phyloP scores from a whole-genome alignment of 495 filamentous ascomycete species.

The Penicillium lagena region DNA sequence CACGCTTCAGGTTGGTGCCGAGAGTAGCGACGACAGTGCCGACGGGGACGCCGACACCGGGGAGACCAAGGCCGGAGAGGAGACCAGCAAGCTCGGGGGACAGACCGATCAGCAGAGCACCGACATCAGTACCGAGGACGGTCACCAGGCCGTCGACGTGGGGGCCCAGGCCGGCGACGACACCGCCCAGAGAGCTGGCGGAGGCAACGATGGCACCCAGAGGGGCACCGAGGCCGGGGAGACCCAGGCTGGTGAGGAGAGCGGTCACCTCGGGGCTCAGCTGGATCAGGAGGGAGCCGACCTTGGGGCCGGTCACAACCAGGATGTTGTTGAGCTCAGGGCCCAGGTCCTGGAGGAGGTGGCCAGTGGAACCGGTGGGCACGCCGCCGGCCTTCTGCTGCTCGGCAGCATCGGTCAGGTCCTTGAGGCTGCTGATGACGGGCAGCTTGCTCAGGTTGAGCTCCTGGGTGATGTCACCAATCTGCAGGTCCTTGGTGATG shows the following conservation, averaged over 20 bases:
- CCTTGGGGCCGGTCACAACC: slow-evolving; percentile 16
- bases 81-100: slow-evolving; percentile 24
- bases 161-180: slow-evolving; percentile 29
- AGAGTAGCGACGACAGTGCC: slow-evolving; percentile 19
- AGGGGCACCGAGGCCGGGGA: slow-evolving; percentile 14
- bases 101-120: slow-evolving; percentile 29
- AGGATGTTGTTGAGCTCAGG: slow-evolving; percentile 24
- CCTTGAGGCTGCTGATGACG: slow-evolving; percentile 15
- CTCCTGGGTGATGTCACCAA: slow-evolving; percentile 10
- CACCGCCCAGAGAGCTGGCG: slow-evolving; percentile 7
- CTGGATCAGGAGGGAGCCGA: slow-evolving; percentile 16
- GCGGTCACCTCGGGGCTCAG: slow-evolving; percentile 19
- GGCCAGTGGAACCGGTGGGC: slow-evolving; percentile 13
- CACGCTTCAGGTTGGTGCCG: neutral
- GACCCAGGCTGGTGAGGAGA: slow-evolving; percentile 19
- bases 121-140: slow-evolving; percentile 26
- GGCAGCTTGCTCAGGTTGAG: slow-evolving; percentile 14
- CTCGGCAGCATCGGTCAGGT: slow-evolving; percentile 15
- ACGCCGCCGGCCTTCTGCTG: slow-evolving; percentile 4
- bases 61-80: slow-evolving; percentile 23
- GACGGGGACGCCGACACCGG: slow-evolving; percentile 17
- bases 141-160: slow-evolving; percentile 20
- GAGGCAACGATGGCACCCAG: slow-evolving; percentile 15
- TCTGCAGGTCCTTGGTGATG: slow-evolving; percentile 14
- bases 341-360: slow-evolving; percentile 23